phyloP scores from a whole-genome alignment of 164 flowering plant species.

The Chimonanthus praecox region DNA sequence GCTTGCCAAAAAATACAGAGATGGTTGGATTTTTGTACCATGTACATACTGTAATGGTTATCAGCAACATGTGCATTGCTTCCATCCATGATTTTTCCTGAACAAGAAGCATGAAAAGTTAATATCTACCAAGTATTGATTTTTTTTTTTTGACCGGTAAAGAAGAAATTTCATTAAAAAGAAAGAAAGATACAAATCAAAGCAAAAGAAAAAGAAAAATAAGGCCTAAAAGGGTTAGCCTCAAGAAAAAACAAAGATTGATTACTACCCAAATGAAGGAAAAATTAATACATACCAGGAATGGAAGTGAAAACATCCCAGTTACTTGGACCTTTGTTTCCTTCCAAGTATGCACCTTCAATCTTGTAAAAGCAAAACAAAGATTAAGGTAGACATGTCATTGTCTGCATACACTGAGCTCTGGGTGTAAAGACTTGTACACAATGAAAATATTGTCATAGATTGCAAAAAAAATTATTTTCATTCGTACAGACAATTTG shows the following conservation, averaged over 20 bases:
- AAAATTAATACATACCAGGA: slow-evolving; percentile 8
- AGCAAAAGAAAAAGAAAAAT: too few species aligned
- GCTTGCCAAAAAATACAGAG: not conserved
- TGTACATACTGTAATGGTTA: slow-evolving; percentile 10
- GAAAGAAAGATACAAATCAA: too few species aligned
- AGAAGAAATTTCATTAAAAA: too few species aligned
- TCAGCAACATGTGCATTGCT: slow-evolving; percentile 6
- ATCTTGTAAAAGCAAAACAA: slow-evolving; percentile 11
- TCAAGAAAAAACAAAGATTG: too few species aligned
- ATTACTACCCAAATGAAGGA: not conserved
- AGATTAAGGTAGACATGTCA: not conserved
- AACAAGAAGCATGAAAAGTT: not conserved
- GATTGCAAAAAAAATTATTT: not conserved
- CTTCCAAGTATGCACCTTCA: slow-evolving; percentile 32
- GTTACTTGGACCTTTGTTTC: slow-evolving; percentile 28
- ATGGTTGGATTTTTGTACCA: not conserved
- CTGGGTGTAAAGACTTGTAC: not conserved
- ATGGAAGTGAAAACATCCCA: slow-evolving; percentile 31
- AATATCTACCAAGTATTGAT: not conserved
- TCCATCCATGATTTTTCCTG: slow-evolving; percentile 8
- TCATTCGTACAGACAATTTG: too few species aligned
- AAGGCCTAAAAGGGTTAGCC: too few species aligned
- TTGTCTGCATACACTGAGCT: not conserved
- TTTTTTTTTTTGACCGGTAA: too few species aligned
- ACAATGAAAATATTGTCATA: not conserved